Base-by-base conservation (phyloP, 1,284 basidiomycete genomes). In the Phellopilus nigrolimitatus region DNA sequence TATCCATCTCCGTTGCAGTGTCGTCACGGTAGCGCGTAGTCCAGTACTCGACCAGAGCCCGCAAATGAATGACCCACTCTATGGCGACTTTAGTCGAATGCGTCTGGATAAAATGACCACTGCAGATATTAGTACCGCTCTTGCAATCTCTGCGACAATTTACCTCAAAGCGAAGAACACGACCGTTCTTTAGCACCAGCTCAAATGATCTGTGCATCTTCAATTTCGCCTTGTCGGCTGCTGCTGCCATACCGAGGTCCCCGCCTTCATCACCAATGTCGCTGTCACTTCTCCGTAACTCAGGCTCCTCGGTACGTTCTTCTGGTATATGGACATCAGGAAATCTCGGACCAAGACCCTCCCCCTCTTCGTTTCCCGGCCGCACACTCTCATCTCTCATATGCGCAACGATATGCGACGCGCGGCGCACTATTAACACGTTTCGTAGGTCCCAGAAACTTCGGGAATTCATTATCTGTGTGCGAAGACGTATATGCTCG, bases 61-160 rank as follows among this genome's bases (percentile, higher is more conserved):
- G 76, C 2, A 94, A 74, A 46, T 79, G 76, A 48, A 78, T 74
- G 44, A 92, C 80, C 91, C 91, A 94, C 60, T 94, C 88, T 41
- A 84, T 63, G 1, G 85, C 85, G 37, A 81, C 70, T 28, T 68
- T 68, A 48, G 76, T 74, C 10, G 85, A 87, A 66, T 82, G 71
- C 10, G 78, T 73, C 85, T 89, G 47, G 7, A 5, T 53, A 41
- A 38, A 22, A 12, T 1, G 22, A 41, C 6, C 1, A 53, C 6
- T 50, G 28, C 12, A 19, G 2, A 46, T 22, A 30, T 4, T 37
- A 7, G 2, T 9, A 12, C 15, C 37, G 10, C 15, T 3, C 33
- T 15, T 19, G n/a, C 17, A 9, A 15, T 28, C 25, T 41, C 43
- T 19, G 25, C 24, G 25, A 36, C 5, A 49, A 55, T 64, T 56